Evolutionary conservation across 2,329 filamentous ascomycete species (phyloP).

Genomic region (Leptodontidium sp.): DNA sequence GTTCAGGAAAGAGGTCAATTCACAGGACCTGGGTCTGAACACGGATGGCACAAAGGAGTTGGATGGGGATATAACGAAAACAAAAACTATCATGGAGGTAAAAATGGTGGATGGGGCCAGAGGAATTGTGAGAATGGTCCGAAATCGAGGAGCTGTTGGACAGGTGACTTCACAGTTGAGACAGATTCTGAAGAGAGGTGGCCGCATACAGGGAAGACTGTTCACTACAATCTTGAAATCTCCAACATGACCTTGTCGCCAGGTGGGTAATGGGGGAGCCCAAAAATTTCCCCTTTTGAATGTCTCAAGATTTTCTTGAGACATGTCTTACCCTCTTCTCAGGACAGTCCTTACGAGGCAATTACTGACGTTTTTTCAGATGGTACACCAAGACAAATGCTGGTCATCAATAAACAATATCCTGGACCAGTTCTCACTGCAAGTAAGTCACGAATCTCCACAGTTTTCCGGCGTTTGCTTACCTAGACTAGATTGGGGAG

Average conservation of each 20-base stretch:
- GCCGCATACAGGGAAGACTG: constrained; percentile 30
- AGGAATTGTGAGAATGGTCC: constrained; percentile 24
- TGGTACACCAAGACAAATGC: constrained; percentile 60
- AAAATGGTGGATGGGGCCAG: constrained; percentile 20
- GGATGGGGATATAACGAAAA: constrained; percentile 13
- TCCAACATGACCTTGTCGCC: constrained; percentile 41
- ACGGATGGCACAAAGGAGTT: constrained; percentile 15
- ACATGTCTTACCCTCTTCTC: too few species aligned
- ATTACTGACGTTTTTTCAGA: constrained; percentile 25
- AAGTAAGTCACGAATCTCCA: constrained; percentile 29
- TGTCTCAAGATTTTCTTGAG: too few species aligned
- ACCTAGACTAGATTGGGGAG: constrained; percentile 41
- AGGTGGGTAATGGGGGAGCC: constrained; percentile 20
- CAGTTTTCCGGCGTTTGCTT: neutral
- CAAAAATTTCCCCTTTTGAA: too few species aligned
- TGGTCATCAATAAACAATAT: constrained; percentile 47
- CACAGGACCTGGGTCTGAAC: neutral
- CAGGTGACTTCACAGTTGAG: constrained; percentile 21
- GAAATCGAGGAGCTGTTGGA: constrained; percentile 26
- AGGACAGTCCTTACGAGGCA: too few species aligned
- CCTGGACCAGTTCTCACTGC: constrained; percentile 47
- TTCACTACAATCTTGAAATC: constrained; percentile 29
- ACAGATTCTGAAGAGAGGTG: constrained; percentile 29
- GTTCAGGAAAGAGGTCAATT: constrained; percentile 9
- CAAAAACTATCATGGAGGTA: constrained; percentile 15